Percentiles rank a stretch among this genome's conserved stretches.
Evolutionary conservation across 257 asterid genomes (phyloP).

Genomic region (Capsicum chinense): DNA sequence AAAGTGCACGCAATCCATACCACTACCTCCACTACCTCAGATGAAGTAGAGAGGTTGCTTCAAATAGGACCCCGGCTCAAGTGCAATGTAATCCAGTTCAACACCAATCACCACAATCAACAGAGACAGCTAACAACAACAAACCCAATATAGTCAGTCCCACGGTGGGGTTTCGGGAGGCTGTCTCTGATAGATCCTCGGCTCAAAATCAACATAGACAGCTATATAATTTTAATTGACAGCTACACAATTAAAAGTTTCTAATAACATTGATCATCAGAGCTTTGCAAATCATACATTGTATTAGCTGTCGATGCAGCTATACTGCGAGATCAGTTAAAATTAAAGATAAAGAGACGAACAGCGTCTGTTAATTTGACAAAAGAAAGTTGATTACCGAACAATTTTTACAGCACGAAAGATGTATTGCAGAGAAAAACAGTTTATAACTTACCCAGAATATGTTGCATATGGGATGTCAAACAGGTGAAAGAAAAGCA

Average conservation of each 20-base stretch:
- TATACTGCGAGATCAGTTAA: neutral
- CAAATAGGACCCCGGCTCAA: too few relatives aligned
- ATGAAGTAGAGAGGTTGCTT: too few relatives aligned
- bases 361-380: conserved; percentile 3
- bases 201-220: neutral
- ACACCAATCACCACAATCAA: too few relatives aligned
- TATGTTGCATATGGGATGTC: neutral
- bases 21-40: too few relatives aligned
- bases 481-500: conserved; percentile 60
- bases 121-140: too few relatives aligned
- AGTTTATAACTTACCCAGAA: conserved; percentile 28
- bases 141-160: too few relatives aligned
- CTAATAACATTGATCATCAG: neutral
- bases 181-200: too few relatives aligned
- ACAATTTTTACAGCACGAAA: neutral
- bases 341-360: neutral
- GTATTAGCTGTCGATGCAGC: neutral
- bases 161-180: too few relatives aligned
- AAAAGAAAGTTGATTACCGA: neutral
- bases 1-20: too few relatives aligned
- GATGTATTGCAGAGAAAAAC: conserved; percentile 16
- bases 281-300: neutral
- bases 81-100: too few relatives aligned
- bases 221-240: neutral
- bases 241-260: neutral